Conservation (phyloP, 2,329 filamentous ascomycete genomes). For the Xylariaceae sp. region DNA sequence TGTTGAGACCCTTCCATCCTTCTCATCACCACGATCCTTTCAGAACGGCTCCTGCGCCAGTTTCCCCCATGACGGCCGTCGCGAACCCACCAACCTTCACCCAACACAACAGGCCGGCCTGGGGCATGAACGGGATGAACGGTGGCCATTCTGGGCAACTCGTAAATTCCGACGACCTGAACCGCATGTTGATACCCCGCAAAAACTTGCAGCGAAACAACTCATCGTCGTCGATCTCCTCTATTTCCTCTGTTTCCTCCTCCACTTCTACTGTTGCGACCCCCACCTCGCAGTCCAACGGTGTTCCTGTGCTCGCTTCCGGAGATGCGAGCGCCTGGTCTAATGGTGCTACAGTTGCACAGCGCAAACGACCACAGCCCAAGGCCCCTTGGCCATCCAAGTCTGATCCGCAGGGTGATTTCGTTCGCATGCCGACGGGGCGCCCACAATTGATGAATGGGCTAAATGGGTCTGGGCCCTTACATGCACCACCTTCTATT, state of each 20-base stretch:
- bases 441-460: constrained; percentile 39
- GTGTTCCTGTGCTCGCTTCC: constrained; percentile 42
- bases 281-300: constrained; percentile 56
- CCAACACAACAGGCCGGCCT: constrained; percentile 60
- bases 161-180: constrained; percentile 78
- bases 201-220: constrained; percentile 82
- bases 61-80: constrained; percentile 60
- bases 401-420: constrained; percentile 44
- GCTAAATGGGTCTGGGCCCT: constrained; percentile 39
- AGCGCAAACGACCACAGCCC: constrained; percentile 48
- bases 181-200: constrained; percentile 83
- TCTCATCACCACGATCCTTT: constrained; percentile 14
- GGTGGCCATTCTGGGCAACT: constrained; percentile 35
- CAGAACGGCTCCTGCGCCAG: constrained; percentile 18
- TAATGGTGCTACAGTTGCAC: constrained; percentile 36
- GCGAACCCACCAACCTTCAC: constrained; percentile 59
- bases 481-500: constrained; percentile 37
- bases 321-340: constrained; percentile 50
- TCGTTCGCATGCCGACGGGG: constrained; percentile 38
- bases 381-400: constrained; percentile 50
- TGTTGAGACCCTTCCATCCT: constrained; percentile 19
- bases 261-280: constrained; percentile 60
- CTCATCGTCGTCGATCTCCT: constrained; percentile 83
- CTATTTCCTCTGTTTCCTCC: constrained; percentile 49
- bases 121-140: constrained; percentile 52